Conservation (phyloP, 2,329 filamentous ascomycete genomes). For the Phialophora expanda region DNA sequence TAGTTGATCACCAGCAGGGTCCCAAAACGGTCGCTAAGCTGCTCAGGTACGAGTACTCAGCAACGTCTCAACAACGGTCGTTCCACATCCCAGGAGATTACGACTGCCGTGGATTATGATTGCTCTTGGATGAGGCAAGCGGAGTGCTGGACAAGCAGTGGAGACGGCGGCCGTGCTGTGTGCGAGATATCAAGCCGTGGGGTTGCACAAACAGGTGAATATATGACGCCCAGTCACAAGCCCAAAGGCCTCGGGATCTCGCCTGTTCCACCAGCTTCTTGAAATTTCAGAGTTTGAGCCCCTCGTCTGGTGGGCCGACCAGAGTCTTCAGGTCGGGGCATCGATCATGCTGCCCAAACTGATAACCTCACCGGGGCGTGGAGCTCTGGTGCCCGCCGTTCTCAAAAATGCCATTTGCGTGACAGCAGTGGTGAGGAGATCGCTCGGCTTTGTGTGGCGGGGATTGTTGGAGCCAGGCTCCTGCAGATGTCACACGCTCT, state of each 20-base stretch:
- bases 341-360: neutral
- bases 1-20: slow-evolving; percentile 10
- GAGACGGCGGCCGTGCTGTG: neutral
- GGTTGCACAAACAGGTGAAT: slow-evolving; percentile 8
- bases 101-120: neutral
- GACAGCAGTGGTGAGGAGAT: neutral
- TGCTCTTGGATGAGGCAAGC: neutral
- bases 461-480: neutral
- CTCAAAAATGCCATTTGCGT: neutral
- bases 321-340: neutral
- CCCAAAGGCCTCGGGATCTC: slow-evolving; percentile 7
- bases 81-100: neutral
- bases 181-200: neutral
- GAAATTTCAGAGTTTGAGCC: neutral
- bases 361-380: neutral
- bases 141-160: neutral
- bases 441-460: neutral
- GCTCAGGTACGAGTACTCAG: neutral
- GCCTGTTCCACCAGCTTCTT: neutral
- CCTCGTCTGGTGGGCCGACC: neutral
- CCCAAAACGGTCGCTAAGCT: slow-evolving; percentile 2
- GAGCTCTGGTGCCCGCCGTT: neutral
- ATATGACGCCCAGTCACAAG: slow-evolving; percentile 1
- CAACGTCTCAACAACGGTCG: neutral
- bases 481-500: slow-evolving; percentile 11